Evolutionary conservation across 768 basidiomycete species (phyloP).

Genomic region (Tylopilus felleus): DNA sequence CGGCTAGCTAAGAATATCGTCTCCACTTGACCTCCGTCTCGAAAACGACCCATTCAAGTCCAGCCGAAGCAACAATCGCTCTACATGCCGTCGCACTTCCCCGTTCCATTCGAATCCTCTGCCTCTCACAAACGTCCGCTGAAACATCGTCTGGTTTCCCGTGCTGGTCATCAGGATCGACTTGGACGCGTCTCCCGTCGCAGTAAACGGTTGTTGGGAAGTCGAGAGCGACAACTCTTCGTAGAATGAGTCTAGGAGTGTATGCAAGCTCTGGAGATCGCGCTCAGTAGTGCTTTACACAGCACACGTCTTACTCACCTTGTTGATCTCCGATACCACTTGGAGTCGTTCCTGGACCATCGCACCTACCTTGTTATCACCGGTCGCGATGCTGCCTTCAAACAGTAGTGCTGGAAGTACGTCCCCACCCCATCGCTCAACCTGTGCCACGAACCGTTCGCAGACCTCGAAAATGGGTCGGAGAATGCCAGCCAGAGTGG

Average conservation of each 20-base stretch:
- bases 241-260: conserved; percentile 71
- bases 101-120: conserved; percentile 57
- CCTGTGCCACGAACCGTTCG: conserved; percentile 81
- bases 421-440: conserved; percentile 92
- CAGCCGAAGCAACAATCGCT: conserved; percentile 73
- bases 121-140: conserved; percentile 52
- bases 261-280: conserved; percentile 57
- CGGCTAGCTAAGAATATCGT: too few species aligned
- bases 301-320: conserved; percentile 42
- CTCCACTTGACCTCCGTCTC: conserved; percentile 30
- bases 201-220: conserved; percentile 66
- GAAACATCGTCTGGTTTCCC: conserved; percentile 42
- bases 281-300: neutral
- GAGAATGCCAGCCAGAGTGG: conserved; percentile 56
- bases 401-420: conserved; percentile 79
- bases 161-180: conserved; percentile 60
- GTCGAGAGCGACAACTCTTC: conserved; percentile 74
- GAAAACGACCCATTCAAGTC: conserved; percentile 84
- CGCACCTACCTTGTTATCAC: conserved; percentile 58
- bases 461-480: conserved; percentile 78
- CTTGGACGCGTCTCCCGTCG: conserved; percentile 65
- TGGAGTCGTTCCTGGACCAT: conserved; percentile 69
- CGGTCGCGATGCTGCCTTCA: conserved; percentile 66
- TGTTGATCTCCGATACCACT: conserved; percentile 72
- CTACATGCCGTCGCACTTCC: conserved; percentile 75